These are phyloP conservation scores for Salix brachista DNA, from an alignment of 345 rosid genomes.

Conservation along the genomic window DNA sequence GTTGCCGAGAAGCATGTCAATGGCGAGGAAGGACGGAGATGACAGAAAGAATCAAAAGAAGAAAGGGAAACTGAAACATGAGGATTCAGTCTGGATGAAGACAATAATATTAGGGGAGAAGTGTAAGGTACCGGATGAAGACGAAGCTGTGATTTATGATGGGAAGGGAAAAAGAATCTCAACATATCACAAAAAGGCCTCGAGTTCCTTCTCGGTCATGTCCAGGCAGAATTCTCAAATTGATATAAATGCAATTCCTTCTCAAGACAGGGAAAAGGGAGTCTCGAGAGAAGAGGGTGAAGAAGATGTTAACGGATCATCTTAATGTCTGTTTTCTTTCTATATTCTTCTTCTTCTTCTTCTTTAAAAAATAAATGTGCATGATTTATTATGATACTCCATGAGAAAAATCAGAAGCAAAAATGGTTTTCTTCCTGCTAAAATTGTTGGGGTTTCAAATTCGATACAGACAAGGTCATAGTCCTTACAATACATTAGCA, in stretches of 20 bases:
- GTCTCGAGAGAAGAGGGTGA: neutral
- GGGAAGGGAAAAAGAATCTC: conserved; percentile 38
- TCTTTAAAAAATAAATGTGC: neutral
- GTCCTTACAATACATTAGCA: no score
- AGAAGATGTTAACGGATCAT: neutral
- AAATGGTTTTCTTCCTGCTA: no score
- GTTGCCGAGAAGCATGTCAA: conserved; percentile 36
- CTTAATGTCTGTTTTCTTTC: neutral
- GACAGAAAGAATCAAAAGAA: conserved; percentile 11
- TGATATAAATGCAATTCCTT: conserved; percentile 20
- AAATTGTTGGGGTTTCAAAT: no score
- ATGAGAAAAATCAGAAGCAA: neutral
- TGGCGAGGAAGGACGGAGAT: conserved; percentile 8
- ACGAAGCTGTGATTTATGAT: conserved; percentile 28
- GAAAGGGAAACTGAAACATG: conserved; percentile 38
- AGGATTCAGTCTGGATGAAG: conserved; percentile 52
- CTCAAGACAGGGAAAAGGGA: conserved; percentile 11
- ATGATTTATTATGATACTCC: neutral
- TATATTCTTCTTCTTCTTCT: neutral
- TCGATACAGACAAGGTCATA: no score
- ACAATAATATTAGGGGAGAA: conserved; percentile 71
- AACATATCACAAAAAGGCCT: conserved; percentile 40
- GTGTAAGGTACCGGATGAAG: conserved; percentile 48
- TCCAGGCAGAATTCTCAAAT: conserved; percentile 38
- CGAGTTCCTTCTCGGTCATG: conserved; percentile 26